Conservation (phyloP, 2,329 filamentous ascomycete genomes). For the Colletotrichum trifolii region DNA sequence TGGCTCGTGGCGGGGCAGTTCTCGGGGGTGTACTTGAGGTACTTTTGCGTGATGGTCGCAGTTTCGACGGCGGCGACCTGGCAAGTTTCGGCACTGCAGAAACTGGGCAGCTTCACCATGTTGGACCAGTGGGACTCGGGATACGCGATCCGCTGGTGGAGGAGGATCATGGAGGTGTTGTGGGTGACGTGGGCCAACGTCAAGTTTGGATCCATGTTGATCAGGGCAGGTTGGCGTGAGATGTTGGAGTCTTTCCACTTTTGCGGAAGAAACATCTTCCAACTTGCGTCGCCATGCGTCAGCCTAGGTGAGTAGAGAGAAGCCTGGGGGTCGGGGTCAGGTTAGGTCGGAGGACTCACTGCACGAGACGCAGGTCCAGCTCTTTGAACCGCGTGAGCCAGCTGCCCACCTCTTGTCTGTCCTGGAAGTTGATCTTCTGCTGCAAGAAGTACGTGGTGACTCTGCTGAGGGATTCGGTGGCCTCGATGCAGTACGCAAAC, state of each 20-base stretch:
- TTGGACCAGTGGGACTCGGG: conserved; percentile 46
- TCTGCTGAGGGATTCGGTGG: conserved; percentile 57
- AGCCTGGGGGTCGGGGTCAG: background rate
- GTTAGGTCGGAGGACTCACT: conserved; percentile 41
- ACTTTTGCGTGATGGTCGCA: conserved; percentile 57
- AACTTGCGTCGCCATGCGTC: conserved; percentile 38
- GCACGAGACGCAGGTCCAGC: conserved; percentile 56
- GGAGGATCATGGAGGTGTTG: conserved; percentile 60
- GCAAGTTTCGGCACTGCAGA: conserved; percentile 61
- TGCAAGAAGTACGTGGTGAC: conserved; percentile 58
- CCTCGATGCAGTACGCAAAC: conserved; percentile 59
- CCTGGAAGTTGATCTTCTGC: conserved; percentile 52
- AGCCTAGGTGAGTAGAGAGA: background rate
- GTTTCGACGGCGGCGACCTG: conserved; percentile 57
- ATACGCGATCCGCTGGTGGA: conserved; percentile 61
- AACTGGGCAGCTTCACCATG: conserved; percentile 50
- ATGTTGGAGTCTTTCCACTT: conserved; percentile 54
- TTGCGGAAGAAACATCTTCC: conserved; percentile 57
- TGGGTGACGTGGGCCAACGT: conserved; percentile 61
- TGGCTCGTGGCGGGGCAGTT: conserved; percentile 47
- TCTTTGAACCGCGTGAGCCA: conserved; percentile 61
- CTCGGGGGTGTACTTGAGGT: conserved; percentile 50
- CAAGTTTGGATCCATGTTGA: conserved; percentile 59
- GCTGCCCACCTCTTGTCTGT: conserved; percentile 52
- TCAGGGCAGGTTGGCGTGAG: conserved; percentile 40